Conservation (phyloP, 345 rosid species). For the Citrus sinensis region DNA sequence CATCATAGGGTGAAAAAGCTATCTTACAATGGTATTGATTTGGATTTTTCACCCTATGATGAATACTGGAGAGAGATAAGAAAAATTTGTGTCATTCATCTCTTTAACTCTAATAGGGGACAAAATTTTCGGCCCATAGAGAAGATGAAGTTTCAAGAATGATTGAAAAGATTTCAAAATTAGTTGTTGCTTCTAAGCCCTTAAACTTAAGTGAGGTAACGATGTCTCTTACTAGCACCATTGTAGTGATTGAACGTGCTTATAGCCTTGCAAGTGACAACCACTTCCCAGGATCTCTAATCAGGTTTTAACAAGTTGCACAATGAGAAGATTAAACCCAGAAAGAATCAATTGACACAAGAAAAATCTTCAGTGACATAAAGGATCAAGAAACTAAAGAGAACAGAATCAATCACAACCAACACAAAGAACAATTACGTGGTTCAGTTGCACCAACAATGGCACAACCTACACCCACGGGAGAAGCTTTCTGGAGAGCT, state of each 20-base stretch:
- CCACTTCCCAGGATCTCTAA: no score
- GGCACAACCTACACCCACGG: no score
- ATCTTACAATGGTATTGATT: conserved; percentile 41
- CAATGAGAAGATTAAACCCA: no score
- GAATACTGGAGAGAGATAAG: conserved; percentile 45
- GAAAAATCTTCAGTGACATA: no score
- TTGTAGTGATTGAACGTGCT: background rate
- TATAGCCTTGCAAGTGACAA: no score
- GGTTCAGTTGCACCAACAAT: no score
- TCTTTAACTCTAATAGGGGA: conserved; percentile 34
- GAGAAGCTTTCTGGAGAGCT: no score
- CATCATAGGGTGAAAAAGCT: conserved; percentile 35
- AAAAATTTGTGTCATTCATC: conserved; percentile 31
- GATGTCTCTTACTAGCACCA: conserved; percentile 16
- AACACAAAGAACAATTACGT: no score
- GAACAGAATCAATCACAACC: no score
- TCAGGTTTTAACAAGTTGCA: no score
- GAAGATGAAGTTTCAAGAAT: conserved; percentile 40
- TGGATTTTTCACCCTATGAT: conserved; percentile 40
- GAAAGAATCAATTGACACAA: no score
- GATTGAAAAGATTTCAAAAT: conserved; percentile 22
- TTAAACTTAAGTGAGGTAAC: conserved; percentile 28
- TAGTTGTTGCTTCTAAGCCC: conserved; percentile 3
- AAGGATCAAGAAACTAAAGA: no score
- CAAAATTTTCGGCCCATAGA: conserved; percentile 29